Percentiles rank a stretch among this genome's conserved stretches.
These are phyloP conservation scores for Aureobasidium melanogenum DNA, from an alignment of 2,329 filamentous ascomycete genomes.

Conservation along the genomic window DNA sequence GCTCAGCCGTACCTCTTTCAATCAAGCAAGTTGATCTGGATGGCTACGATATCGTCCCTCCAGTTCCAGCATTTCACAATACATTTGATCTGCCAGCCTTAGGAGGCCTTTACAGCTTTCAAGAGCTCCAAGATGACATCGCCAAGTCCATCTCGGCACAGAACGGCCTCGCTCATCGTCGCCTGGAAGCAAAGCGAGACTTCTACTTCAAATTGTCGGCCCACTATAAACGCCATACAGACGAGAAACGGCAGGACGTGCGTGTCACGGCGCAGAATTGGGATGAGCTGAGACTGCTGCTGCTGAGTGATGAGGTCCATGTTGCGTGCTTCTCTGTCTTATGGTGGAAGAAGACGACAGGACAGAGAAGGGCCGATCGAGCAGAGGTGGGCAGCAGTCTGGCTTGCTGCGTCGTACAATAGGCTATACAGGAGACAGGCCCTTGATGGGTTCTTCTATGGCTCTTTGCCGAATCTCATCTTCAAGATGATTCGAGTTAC, in stretches of 20 bases:
- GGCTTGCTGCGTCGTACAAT: conserved; percentile 2
- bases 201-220: conserved; percentile 1
- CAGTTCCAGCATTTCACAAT: neutral
- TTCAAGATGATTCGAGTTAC: neutral
- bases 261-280: conserved; percentile 1
- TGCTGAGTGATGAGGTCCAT: neutral
- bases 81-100: neutral
- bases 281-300: neutral
- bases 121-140: conserved; percentile 1
- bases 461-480: neutral
- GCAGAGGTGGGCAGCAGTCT: conserved; percentile 17
- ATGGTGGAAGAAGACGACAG: conserved; percentile 4
- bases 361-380: conserved; percentile 21
- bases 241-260: conserved; percentile 1
- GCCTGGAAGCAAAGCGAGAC: neutral
- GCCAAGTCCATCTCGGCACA: conserved; percentile 1
- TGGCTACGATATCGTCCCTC: conserved; percentile 3
- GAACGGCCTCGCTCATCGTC: neutral
- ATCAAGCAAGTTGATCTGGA: conserved; percentile 9
- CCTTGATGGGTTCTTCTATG: neutral
- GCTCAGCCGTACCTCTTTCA: neutral
- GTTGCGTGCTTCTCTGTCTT: neutral
- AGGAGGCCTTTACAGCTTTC: neutral
- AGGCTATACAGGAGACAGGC: neutral
- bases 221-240: neutral